phyloP scores from a whole-genome alignment of 345 rosid species.

The Lumnitzera racemosa region DNA sequence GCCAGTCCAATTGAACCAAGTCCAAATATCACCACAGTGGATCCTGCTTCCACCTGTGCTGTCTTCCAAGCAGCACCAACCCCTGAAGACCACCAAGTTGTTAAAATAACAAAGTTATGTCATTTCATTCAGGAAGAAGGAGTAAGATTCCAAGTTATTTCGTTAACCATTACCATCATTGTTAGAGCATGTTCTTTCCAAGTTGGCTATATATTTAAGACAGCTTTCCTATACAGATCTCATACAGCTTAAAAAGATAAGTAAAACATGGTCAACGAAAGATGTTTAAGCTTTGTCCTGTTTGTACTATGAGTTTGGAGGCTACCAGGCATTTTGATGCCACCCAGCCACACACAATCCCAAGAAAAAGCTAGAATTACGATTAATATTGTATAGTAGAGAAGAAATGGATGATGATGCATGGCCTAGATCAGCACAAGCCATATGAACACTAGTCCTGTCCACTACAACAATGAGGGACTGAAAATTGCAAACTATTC shows the following conservation, averaged over 20 bases:
- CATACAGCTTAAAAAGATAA: background rate
- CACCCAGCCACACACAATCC: no score
- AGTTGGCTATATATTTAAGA: background rate
- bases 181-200: background rate
- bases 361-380: no score
- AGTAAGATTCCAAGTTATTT: background rate
- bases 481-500: no score
- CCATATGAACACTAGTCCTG: no score
- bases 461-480: no score
- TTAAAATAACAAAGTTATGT: background rate
- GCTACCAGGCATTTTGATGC: no score
- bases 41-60: constrained; percentile 74
- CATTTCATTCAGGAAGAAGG: background rate
- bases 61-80: constrained; percentile 88
- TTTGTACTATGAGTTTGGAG: background rate
- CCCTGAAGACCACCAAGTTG: constrained; percentile 27
- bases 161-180: background rate
- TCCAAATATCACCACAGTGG: constrained; percentile 87
- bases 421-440: no score
- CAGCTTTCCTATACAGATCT: background rate
- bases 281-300: background rate
- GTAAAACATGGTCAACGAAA: background rate
- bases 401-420: no score
- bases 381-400: no score
- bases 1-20: constrained; percentile 86